Conservation (phyloP, 2,329 filamentous ascomycete genomes). For the Aspergillus felis region DNA sequence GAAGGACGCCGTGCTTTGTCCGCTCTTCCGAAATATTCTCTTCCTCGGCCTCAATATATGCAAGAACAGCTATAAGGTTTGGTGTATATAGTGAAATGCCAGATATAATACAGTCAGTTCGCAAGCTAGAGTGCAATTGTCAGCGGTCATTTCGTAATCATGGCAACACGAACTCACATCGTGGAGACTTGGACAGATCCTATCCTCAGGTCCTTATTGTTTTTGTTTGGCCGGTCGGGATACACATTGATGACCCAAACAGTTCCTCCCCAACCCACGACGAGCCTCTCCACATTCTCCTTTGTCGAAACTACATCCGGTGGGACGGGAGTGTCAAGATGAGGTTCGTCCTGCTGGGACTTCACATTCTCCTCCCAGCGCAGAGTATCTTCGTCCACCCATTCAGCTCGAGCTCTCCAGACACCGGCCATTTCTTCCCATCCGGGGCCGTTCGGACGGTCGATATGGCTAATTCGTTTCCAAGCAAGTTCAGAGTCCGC, state of each 20-base stretch:
- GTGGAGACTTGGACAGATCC: slow-evolving; percentile 88
- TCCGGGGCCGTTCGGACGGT: slow-evolving; percentile 76
- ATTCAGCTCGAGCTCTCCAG: slow-evolving; percentile 89
- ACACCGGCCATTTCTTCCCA: slow-evolving; percentile 97
- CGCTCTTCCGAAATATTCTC: slow-evolving; percentile 60
- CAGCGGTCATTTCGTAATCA: slow-evolving; percentile 19
- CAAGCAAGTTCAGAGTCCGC: slow-evolving; percentile 78
- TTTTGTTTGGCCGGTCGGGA: slow-evolving; percentile 65
- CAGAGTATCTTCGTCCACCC: slow-evolving; percentile 83
- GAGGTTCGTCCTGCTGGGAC: slow-evolving; percentile 23
- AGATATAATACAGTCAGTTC: slow-evolving; percentile 96
- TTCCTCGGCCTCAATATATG: slow-evolving; percentile 71
- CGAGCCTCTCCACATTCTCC: slow-evolving; percentile 63
- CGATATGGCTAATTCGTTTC: slow-evolving; percentile 91
- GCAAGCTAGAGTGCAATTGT: slow-evolving; percentile 56
- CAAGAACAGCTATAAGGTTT: slow-evolving; percentile 83
- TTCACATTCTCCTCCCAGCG: slow-evolving; percentile 62
- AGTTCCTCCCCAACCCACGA: slow-evolving; percentile 93
- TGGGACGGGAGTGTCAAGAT: slow-evolving; percentile 39
- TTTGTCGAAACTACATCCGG: slow-evolving; percentile 40
- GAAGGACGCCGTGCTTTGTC: slow-evolving; percentile 39
- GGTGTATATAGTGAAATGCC: slow-evolving; percentile 95
- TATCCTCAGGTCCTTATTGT: slow-evolving; percentile 65
- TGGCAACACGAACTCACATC: slow-evolving; percentile 60
- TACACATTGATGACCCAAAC: slow-evolving; percentile 95